phyloP scores from a whole-genome alignment of 192 early-diverging fungal species.

The Umbelopsis ramanniana region DNA sequence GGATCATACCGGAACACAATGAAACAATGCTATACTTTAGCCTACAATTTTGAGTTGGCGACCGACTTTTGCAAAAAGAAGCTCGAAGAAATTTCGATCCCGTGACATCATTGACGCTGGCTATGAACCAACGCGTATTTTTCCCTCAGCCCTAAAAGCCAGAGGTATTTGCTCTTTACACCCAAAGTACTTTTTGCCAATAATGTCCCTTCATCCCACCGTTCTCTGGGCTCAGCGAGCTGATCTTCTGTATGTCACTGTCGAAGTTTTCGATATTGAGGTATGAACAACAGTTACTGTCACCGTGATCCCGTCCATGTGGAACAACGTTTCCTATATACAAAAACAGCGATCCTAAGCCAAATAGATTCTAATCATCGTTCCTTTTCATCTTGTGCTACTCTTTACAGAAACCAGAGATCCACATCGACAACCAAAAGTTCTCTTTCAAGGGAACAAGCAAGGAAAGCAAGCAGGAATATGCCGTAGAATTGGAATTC shows the following conservation, averaged over 20 bases:
- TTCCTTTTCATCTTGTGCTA: background rate
- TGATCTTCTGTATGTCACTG: slow-evolving; percentile 81
- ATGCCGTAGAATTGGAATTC: slow-evolving; percentile 78
- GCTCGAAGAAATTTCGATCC: too few species aligned
- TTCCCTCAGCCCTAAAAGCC: background rate
- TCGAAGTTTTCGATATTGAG: slow-evolving; percentile 74
- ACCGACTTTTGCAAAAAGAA: too few species aligned
- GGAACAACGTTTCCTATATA: background rate
- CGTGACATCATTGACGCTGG: slow-evolving; percentile 17
- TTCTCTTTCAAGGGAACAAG: slow-evolving; percentile 69
- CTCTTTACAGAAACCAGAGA: slow-evolving; percentile 23
- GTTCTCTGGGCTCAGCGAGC: slow-evolving; percentile 93
- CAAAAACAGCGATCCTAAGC: background rate
- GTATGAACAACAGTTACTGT: slow-evolving; percentile 25
- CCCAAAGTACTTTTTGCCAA: slow-evolving; percentile 24
- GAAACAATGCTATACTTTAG: too few species aligned
- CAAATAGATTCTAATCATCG: background rate
- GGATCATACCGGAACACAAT: too few species aligned
- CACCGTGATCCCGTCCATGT: background rate
- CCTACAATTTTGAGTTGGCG: too few species aligned
- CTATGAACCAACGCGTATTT: background rate
- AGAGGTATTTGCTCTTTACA: slow-evolving; percentile 3
- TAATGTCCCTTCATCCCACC: slow-evolving; percentile 58
- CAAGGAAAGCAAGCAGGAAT: slow-evolving; percentile 62
- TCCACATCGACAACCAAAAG: slow-evolving; percentile 50